Evolutionary conservation across 805 yeast species (phyloP).

Genomic region (Starmera pachycereana): DNA sequence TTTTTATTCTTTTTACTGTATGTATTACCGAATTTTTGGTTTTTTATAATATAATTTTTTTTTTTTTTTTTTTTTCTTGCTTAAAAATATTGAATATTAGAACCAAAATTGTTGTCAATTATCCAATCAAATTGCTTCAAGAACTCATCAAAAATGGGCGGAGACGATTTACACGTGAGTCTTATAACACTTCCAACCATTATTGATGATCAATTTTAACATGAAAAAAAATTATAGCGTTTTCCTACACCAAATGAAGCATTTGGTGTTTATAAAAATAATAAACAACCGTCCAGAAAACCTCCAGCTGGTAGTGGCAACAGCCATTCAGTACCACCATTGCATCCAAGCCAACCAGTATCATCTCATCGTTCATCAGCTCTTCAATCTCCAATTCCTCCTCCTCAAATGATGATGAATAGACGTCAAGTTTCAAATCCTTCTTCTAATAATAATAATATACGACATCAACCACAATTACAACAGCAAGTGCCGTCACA

Average conservation of each 20-base stretch:
- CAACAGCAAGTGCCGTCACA: conserved; percentile 1
- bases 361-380: background rate
- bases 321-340: conserved; percentile 1
- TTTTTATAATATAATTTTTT: too few relatives aligned
- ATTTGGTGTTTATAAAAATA: conserved; percentile 14
- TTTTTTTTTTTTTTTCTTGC: too few relatives aligned
- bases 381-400: background rate
- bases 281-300: conserved; percentile 1
- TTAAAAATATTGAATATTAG: too few relatives aligned
- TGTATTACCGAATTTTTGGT: too few relatives aligned
- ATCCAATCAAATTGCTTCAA: background rate
- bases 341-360: conserved; percentile 4
- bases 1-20: too few relatives aligned
- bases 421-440: background rate
- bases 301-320: background rate
- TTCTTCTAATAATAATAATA: background rate
- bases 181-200: too few relatives aligned
- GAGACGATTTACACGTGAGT: conserved; percentile 18
- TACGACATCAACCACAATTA: background rate
- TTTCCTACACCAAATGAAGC: conserved; percentile 22
- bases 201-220: background rate
- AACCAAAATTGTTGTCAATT: too few relatives aligned
- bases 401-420: background rate
- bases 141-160: conserved; percentile 10
- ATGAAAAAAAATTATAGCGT: conserved; percentile 9